Base-by-base conservation (phyloP, 495 filamentous ascomycete species). In the Penicillium angulare region DNA sequence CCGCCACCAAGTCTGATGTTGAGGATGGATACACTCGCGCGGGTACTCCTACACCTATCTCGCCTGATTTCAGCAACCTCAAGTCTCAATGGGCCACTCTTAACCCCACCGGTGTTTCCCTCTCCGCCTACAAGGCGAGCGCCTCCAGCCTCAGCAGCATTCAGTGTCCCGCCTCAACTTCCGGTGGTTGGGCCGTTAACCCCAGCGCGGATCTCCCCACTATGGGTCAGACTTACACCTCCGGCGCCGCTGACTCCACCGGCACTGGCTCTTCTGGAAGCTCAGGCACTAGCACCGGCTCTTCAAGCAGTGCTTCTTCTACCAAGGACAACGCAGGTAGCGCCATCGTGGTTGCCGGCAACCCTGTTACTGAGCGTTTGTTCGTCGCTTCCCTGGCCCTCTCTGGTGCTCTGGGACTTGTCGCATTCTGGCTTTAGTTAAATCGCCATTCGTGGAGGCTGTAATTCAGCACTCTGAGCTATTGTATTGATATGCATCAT, bases 41-140 rank as follows among this genome's bases (percentile, higher is more conserved):
- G 21, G 90, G 90, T 24, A 88, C 84, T 0, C 90, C 90, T 0
- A 87, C 79, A 0, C 88, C 90, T 0, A 73, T 91, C 17, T 66
- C 64, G 0, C 90, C 90, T 1, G 90, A 95, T 60, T 96, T 90
- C 66, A 56, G 67, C 43, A 92, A 95, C 59, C 75, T 96, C 35
- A 84, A 83, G 72, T 78, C 68, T 21, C 81, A 88, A 52, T 96
- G 90, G 90, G 82, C 82, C 9, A 89, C 81, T 5, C 64, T 89
- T 50, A 77, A 66, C 20, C 88, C 90, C 0, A 81, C 82, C 0
- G 87, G 88, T 32, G 79, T 90, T 20, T 69, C 77, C 16, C 74
- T 77, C 45, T 79, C 79, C 3, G 76, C 71, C 7, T 96, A 95
- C 71, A 74, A 72, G 23, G 76, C 86, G 5, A 72, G 60, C 21